Evolutionary conservation across 805 yeast species (phyloP).

Genomic region (Myxozyma udenii): DNA sequence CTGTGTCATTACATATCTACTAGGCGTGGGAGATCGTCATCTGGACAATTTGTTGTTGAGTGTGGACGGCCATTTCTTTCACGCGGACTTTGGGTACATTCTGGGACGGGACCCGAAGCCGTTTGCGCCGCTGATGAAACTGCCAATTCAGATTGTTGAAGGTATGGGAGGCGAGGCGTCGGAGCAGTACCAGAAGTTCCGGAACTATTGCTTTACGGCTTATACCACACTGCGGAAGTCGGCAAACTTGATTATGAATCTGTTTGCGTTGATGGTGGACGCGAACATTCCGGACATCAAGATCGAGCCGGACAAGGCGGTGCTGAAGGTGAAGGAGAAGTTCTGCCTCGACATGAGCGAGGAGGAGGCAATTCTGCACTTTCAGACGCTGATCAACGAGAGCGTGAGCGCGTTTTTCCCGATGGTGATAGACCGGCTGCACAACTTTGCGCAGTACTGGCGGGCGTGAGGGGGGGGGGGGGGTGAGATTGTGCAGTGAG

Average conservation of each 20-base stretch:
- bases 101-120: slow-evolving; percentile 97
- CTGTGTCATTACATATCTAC: slow-evolving; percentile 87
- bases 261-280: slow-evolving; percentile 90
- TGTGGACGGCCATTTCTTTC: slow-evolving; percentile 88
- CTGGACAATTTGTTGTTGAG: slow-evolving; percentile 80
- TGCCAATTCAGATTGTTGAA: slow-evolving; percentile 94
- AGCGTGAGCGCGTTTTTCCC: slow-evolving; percentile 92
- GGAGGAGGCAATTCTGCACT: slow-evolving; percentile 91
- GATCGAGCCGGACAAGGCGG: slow-evolving; percentile 79
- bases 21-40: slow-evolving; percentile 98
- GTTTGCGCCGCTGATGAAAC: slow-evolving; percentile 95
- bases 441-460: slow-evolving; percentile 97
- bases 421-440: slow-evolving; percentile 90
- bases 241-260: slow-evolving; percentile 81
- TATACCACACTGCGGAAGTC: slow-evolving; percentile 86
- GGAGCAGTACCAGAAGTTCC: slow-evolving; percentile 78
- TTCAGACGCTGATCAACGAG: slow-evolving; percentile 89
- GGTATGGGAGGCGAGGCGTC: slow-evolving; percentile 95
- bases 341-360: slow-evolving; percentile 91
- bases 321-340: slow-evolving; percentile 83
- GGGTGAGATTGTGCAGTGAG: too few species aligned
- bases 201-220: slow-evolving; percentile 91
- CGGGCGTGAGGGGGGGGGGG: slow-evolving; percentile 52
- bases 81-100: slow-evolving; percentile 96
- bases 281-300: slow-evolving; percentile 89